Conservation (phyloP, 257 asterid genomes). For the Ligustrum vulgare region DNA sequence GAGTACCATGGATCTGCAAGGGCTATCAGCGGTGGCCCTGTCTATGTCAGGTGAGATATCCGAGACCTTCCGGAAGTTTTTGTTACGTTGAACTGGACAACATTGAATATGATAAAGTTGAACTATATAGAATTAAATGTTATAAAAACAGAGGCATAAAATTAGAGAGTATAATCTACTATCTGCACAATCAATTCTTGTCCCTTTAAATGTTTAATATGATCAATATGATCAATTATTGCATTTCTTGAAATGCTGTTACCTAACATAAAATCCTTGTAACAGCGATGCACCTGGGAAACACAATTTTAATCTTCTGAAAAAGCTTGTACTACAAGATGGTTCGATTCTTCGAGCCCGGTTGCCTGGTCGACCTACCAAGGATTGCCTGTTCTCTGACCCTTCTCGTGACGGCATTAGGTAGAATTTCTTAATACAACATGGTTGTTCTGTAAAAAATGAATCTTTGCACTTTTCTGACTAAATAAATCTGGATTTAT, state of each 20-base stretch:
- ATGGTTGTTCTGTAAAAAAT: not conserved
- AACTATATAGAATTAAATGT: not conserved
- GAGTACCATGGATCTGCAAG: conserved; percentile 84
- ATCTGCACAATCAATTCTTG: too few relatives aligned
- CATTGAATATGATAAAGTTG: too few relatives aligned
- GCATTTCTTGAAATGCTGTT: not conserved
- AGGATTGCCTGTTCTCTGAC: conserved; percentile 47
- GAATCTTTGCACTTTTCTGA: too few relatives aligned
- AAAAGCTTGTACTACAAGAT: conserved; percentile 45
- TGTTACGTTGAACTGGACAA: not conserved
- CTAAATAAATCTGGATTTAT: not conserved
- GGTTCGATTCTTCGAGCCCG: conserved; percentile 52
- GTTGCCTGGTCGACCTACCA: conserved; percentile 52
- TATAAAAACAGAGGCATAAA: not conserved
- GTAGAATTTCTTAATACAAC: conserved; percentile 15
- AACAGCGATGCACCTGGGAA: conserved; percentile 51
- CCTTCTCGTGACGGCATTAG: conserved; percentile 53
- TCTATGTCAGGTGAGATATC: conserved; percentile 63
- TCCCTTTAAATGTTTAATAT: too few relatives aligned
- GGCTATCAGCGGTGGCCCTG: conserved; percentile 85
- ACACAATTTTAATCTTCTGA: conserved; percentile 46
- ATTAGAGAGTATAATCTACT: not conserved
- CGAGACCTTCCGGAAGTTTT: not conserved
- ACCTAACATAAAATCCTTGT: not conserved
- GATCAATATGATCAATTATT: not conserved